These are phyloP conservation scores for Clonostachys rhizophaga DNA, from an alignment of 2,329 filamentous ascomycete genomes.

Conservation along the genomic window DNA sequence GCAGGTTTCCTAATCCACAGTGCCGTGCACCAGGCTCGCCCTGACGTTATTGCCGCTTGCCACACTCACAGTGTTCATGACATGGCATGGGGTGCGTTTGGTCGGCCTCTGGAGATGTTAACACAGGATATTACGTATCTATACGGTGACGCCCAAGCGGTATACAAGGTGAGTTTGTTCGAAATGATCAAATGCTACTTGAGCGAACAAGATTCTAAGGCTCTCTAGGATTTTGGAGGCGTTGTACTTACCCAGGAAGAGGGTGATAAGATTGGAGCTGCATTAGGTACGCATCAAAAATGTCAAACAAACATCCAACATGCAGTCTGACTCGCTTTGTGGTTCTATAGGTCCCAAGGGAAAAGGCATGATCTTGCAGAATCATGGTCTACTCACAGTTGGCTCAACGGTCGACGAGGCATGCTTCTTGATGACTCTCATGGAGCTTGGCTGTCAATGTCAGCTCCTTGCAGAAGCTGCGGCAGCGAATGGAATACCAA, in stretches of 20 bases:
- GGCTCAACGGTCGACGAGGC: slow-evolving; percentile 70
- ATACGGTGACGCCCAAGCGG: slow-evolving; percentile 32
- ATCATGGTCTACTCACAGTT: slow-evolving; percentile 67
- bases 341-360: slow-evolving; percentile 23
- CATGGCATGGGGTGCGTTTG: slow-evolving; percentile 64
- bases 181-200: neutral
- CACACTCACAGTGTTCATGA: slow-evolving; percentile 62
- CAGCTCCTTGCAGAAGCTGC: slow-evolving; percentile 19
- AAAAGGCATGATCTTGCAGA: slow-evolving; percentile 61
- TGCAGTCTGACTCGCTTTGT: neutral
- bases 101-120: slow-evolving; percentile 60
- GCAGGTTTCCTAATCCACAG: slow-evolving; percentile 67
- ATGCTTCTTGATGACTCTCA: slow-evolving; percentile 61
- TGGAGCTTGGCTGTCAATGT: slow-evolving; percentile 59
- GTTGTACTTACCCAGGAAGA: slow-evolving; percentile 56
- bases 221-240: slow-evolving; percentile 38
- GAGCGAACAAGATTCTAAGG: slow-evolving; percentile 53
- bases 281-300: slow-evolving; percentile 34
- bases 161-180: neutral
- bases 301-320: too few relatives aligned
- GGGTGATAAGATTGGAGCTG: slow-evolving; percentile 55
- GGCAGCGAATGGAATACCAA: slow-evolving; percentile 17
- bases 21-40: slow-evolving; percentile 60
- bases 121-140: slow-evolving; percentile 63
- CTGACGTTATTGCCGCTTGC: slow-evolving; percentile 62